phyloP scores from a whole-genome alignment of 768 basidiomycete genomes.

The Gautieria morchelliformis region DNA sequence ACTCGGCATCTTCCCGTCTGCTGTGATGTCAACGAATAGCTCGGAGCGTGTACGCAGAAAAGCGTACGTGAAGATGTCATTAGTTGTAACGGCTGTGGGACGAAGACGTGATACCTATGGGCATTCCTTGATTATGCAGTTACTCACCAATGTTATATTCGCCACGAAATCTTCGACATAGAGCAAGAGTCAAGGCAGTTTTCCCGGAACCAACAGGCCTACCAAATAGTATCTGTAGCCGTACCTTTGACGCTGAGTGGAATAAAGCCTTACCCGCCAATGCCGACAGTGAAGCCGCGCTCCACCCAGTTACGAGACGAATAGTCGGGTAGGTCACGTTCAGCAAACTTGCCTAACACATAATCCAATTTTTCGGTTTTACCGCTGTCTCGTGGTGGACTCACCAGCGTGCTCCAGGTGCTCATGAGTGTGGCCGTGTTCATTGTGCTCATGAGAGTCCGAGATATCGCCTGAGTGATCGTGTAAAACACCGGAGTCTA shows the following conservation, averaged over 20 bases:
- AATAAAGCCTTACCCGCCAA: slow-evolving; percentile 67
- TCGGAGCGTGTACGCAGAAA: background rate
- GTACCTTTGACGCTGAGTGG: background rate
- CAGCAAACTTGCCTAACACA: slow-evolving; percentile 72
- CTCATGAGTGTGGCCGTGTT: slow-evolving; percentile 95
- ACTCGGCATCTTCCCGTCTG: slow-evolving; percentile 86
- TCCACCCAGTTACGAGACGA: slow-evolving; percentile 77
- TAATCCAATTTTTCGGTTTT: background rate
- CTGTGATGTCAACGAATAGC: background rate
- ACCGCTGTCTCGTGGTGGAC: slow-evolving; percentile 9
- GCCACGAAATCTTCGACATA: slow-evolving; percentile 72
- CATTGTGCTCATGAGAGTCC: slow-evolving; percentile 50
- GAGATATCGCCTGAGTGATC: slow-evolving; percentile 26
- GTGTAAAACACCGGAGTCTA: slow-evolving; percentile 40
- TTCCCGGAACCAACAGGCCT: slow-evolving; percentile 99
- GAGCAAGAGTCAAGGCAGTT: slow-evolving; percentile 84
- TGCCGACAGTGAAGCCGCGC: slow-evolving; percentile 94
- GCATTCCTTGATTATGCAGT: background rate
- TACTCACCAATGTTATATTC: slow-evolving; percentile 83
- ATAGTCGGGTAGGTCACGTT: slow-evolving; percentile 90
- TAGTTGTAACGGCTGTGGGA: slow-evolving; percentile 81
- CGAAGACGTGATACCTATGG: slow-evolving; percentile 3
- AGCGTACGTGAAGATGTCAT: slow-evolving; percentile 87
- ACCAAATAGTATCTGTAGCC: background rate
- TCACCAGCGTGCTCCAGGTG: slow-evolving; percentile 81